Evolutionary conservation across 2,329 filamentous ascomycete species (phyloP).

Genomic region (Raffaelea albimanens): DNA sequence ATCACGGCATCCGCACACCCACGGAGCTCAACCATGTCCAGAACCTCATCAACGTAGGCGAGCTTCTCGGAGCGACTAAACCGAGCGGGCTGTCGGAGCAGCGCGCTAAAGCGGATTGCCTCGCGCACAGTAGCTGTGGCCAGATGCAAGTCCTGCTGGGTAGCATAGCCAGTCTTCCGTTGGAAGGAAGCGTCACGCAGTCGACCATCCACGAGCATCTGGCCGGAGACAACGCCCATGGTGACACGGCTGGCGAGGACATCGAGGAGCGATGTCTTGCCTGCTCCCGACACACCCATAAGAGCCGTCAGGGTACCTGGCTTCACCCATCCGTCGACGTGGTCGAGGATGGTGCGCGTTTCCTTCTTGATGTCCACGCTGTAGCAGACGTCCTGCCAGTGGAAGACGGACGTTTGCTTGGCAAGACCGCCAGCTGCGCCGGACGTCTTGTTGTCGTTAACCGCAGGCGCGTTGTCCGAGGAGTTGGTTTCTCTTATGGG

Average conservation of each 20-base stretch:
- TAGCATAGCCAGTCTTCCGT: constrained; percentile 83
- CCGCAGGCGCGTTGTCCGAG: too few relatives aligned
- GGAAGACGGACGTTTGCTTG: constrained; percentile 53
- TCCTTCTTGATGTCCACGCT: constrained; percentile 71
- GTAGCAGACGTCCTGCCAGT: constrained; percentile 77
- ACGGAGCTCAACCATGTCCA: constrained; percentile 76
- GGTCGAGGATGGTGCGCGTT: constrained; percentile 64
- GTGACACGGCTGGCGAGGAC: constrained; percentile 77
- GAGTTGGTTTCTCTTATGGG: too few relatives aligned
- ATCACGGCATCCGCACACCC: constrained; percentile 68
- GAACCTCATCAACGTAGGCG: constrained; percentile 78
- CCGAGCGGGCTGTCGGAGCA: constrained; percentile 73
- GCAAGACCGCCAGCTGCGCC: neutral
- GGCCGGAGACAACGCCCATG: constrained; percentile 80
- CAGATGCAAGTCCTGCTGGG: constrained; percentile 89
- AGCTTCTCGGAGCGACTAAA: constrained; percentile 69
- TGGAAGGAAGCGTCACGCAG: constrained; percentile 76
- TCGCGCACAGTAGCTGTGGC: constrained; percentile 80
- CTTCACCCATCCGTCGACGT: constrained; percentile 93
- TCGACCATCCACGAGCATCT: constrained; percentile 61
- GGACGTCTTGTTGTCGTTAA: neutral
- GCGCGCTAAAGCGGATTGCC: constrained; percentile 74
- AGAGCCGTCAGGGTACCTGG: constrained; percentile 82
- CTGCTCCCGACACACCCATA: constrained; percentile 86
- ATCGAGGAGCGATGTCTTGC: constrained; percentile 84